These are phyloP conservation scores for Vigna trinervia DNA, from an alignment of 306 rosid species.

Conservation along the genomic window DNA sequence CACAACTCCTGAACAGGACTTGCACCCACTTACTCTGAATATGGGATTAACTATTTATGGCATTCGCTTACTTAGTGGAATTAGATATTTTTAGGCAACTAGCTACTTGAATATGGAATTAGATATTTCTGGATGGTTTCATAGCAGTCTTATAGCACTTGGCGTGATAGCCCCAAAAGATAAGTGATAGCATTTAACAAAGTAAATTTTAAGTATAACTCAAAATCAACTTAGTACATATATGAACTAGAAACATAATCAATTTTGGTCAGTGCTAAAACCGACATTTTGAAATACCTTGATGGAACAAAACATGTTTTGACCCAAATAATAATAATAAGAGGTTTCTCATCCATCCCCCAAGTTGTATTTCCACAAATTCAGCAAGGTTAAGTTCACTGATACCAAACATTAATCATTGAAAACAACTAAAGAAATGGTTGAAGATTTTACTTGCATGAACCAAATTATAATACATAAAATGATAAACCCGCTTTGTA, in stretches of 20 bases:
- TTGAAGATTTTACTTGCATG: background rate
- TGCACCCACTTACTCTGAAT: too few relatives aligned
- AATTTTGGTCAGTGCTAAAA: background rate
- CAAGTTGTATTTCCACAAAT: background rate
- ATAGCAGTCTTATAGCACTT: too few relatives aligned
- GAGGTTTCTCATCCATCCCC: background rate
- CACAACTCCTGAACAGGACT: too few relatives aligned
- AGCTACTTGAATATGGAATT: too few relatives aligned
- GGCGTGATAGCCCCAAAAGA: too few relatives aligned
- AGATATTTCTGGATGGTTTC: too few relatives aligned
- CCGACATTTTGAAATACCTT: background rate
- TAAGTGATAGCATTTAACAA: too few relatives aligned
- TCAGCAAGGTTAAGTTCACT: background rate
- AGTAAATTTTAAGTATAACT: background rate
- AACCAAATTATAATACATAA: too few relatives aligned
- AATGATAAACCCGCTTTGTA: too few relatives aligned
- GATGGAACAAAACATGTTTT: background rate
- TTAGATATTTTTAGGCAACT: too few relatives aligned
- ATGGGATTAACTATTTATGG: too few relatives aligned
- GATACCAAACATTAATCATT: background rate
- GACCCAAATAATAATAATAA: background rate
- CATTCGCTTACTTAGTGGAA: too few relatives aligned
- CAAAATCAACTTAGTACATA: background rate
- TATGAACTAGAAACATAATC: background rate
- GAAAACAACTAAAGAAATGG: background rate